Conservation (phyloP, 1,284 basidiomycete species). For the Agaricales sp. region DNA sequence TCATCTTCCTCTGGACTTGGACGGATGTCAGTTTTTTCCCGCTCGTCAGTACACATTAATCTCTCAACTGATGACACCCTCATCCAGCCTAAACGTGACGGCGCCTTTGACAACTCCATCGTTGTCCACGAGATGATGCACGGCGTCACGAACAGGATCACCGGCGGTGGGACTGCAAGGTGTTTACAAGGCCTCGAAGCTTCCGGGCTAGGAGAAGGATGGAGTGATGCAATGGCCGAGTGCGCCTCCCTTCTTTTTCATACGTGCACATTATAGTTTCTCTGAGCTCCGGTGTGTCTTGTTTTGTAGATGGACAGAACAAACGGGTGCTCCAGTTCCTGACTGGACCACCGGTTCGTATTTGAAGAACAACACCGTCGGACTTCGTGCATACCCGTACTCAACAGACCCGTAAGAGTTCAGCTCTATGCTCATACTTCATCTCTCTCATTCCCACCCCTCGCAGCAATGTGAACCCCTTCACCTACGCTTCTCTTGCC, state of each 20-base stretch:
- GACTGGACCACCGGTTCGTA: constrained; percentile 30
- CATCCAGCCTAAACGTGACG: constrained; percentile 29
- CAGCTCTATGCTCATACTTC: not conserved
- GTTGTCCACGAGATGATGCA: constrained; percentile 38
- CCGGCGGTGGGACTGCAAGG: constrained; percentile 34
- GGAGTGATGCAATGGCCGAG: constrained; percentile 37
- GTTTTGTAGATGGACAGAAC: constrained; percentile 23
- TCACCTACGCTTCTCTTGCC: not conserved
- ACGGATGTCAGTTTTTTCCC: constrained; percentile 16
- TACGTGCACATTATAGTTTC: not conserved
- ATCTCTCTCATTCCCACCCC: not conserved
- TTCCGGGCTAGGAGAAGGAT: constrained; percentile 36
- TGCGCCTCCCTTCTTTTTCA: constrained; percentile 13
- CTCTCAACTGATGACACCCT: constrained; percentile 12
- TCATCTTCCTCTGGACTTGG: constrained; percentile 32
- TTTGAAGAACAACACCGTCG: constrained; percentile 20
- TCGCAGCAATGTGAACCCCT: not conserved
- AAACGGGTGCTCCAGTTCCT: constrained; percentile 20
- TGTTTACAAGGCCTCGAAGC: constrained; percentile 33
- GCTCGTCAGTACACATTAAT: constrained; percentile 1
- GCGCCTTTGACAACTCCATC: constrained; percentile 39
- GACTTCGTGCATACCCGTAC: constrained; percentile 20
- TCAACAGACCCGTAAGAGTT: constrained; percentile 16
- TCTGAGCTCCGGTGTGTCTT: not conserved
- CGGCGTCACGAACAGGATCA: constrained; percentile 40